Evolutionary conservation across 192 early-diverging fungal species (phyloP).

Genomic region (Tieghemiomyces parasiticus): DNA sequence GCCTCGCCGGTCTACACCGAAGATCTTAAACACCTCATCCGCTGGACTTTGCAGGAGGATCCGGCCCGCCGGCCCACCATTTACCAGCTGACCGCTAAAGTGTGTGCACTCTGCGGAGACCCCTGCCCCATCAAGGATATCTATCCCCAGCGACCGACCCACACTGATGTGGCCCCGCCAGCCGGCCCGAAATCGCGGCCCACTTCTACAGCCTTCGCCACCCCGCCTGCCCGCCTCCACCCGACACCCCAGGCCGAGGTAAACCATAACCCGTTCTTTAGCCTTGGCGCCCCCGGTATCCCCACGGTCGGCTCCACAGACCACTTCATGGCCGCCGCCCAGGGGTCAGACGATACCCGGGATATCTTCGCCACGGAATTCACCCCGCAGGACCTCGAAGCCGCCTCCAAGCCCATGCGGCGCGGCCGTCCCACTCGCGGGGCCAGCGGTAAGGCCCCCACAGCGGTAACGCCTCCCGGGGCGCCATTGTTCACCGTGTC

Average conservation of each 20-base stretch:
- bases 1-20: conserved; percentile 47
- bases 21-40: conserved; percentile 36
- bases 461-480: neutral
- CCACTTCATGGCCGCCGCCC: no score
- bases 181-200: no score
- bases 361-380: neutral
- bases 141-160: conserved; percentile 5
- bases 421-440: conserved; percentile 60
- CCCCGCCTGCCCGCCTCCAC: conserved; percentile 10
- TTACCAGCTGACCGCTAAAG: conserved; percentile 52
- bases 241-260: neutral
- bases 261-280: neutral
- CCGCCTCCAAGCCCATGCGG: conserved; percentile 65
- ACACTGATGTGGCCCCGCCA: neutral
- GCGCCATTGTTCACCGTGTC: neutral
- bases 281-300: no score
- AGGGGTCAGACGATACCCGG: no score
- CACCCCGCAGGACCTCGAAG: neutral
- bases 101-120: conserved; percentile 42
- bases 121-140: conserved; percentile 45
- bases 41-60: conserved; percentile 64
- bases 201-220: conserved; percentile 5
- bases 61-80: conserved; percentile 62
- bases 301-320: no score
- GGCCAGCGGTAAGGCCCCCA: neutral